Evolutionary conservation across 352 stramenopile species (phyloP), one percentile per base, ranked within the genome.

Genomic region (Phytophthora sansomeana): DNA sequence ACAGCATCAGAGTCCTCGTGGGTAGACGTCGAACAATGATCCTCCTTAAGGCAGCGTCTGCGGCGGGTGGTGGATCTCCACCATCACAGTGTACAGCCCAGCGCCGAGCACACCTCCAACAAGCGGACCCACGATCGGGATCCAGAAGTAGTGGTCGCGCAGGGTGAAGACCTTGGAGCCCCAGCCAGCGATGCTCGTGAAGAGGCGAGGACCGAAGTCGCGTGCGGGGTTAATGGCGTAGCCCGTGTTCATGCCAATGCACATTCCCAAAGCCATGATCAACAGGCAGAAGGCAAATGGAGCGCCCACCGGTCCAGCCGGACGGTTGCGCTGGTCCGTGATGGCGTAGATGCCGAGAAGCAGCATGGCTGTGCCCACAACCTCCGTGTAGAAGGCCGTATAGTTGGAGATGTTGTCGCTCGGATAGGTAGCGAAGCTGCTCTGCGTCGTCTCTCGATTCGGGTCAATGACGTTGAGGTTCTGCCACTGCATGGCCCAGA

Each of bases 311-410:
- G 52, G 57, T 2, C 60, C 60, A 1, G 60, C 43, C 5, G 60
- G 53, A 0, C 60, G 43, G 44, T 69, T 69, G 35, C 57, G 44
- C 44, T 69, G 52, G 36, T 69, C 60, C 19, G 60, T 69, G 36
- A 69, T 69, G 13, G 60, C 60, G 28, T 69, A 69, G 32, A 69
- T 69, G 19, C 60, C 51, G 1, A 69, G 8, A 17, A 69, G 21
- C 43, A 63, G 16, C 52, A 69, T 63, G 16, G 43, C 60, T 8
- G 60, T 63, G 4, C 43, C 60, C 28, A 69, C 11, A 2, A 41
- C 28, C 46, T 69, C 60, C 14, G 60, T 69, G 44, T 69, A 69
- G 26, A 69, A 69, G 0, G 60, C 61, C n/a, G 61, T 69, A 29
- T 48, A 32, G 24, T 69, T 69, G 44, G 24, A 58, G 38, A 69